phyloP scores from a whole-genome alignment of 2,329 filamentous ascomycete genomes.

The Cadophora malorum region DNA sequence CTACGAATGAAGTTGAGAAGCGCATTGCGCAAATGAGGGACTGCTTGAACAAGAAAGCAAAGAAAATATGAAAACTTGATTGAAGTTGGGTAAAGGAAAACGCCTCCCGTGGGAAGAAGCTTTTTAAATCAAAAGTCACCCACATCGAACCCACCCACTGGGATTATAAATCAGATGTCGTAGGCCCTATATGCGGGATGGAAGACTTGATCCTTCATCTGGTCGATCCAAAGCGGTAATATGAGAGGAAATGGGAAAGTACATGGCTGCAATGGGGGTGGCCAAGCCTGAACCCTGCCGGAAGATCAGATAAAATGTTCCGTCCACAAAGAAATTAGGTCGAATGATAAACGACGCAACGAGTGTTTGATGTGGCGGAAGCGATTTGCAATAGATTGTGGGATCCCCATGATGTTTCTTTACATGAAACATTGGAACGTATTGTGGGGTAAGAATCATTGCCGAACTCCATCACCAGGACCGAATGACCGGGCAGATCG shows the following conservation, averaged over 20 bases:
- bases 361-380: constrained; percentile 10
- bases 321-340: constrained; percentile 1
- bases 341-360: constrained; percentile 14
- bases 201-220: background rate
- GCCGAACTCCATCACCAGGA: background rate
- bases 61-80: background rate
- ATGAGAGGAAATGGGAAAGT: background rate
- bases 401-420: background rate
- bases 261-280: background rate
- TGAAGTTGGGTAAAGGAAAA: background rate
- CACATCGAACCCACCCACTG: constrained; percentile 5
- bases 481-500: background rate
- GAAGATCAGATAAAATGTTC: constrained; percentile 10
- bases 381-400: constrained; percentile 4
- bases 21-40: constrained; percentile 40
- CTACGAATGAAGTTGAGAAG: constrained; percentile 30
- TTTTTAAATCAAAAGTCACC: background rate
- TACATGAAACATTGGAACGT: constrained; percentile 10
- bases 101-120: background rate
- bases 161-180: background rate
- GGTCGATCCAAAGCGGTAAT: background rate
- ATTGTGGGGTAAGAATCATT: background rate
- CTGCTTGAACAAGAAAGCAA: background rate
- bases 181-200: constrained; percentile 6
- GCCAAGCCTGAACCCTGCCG: background rate